Base-by-base conservation (phyloP, 2,329 filamentous ascomycete genomes). In the Magnaporthiopsis rhizophila region DNA sequence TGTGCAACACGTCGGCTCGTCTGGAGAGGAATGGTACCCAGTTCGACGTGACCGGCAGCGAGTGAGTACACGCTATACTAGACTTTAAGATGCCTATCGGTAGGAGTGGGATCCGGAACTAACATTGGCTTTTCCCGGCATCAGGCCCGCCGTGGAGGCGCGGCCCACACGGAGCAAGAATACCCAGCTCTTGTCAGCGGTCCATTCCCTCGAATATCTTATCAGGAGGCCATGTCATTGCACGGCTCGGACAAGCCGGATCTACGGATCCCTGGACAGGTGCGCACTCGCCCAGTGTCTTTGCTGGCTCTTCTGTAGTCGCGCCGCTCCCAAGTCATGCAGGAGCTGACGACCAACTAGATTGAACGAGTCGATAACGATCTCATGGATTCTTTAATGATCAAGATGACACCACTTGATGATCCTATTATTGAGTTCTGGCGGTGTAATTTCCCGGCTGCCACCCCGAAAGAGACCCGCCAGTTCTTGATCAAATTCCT, bases 241-340 rank as follows among this genome's bases (percentile, higher is more conserved):
- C 96, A 93, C 71, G 95, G 95, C 13, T 90, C 87, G 5, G 95
- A 99, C 75, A 99, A 99, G 75, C 95, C 95, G 4, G 95, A 99
- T 72, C 78, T 94, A 12, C 86, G 95, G 24, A 89, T 93, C 53
- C 84, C 85, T 0, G 68, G 69, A 24, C 26, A 61, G 18, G 63
- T 64, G 57, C 11, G 26, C 24, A 57, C 32, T 86, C 36, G 12
- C 28, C 34, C 2, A 13, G 13, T 18, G 12, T n/a, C 26, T 62
- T 30, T 24, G 57, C 57, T 32, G n/a, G 12, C 26, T 12, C 57
- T 11, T 24, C 12, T 32, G 77, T 84, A 71, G 88, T 90, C 73
- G 63, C 79, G 73, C 6, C 2, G 3, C 7, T 15, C 8, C 2
- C 28, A 36, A 28, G 7, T 5, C 58, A 0, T 15, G 24, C 1